These are phyloP conservation scores for Ustilago cynodontis DNA, from an alignment of 1,284 basidiomycete genomes.

Conservation along the genomic window DNA sequence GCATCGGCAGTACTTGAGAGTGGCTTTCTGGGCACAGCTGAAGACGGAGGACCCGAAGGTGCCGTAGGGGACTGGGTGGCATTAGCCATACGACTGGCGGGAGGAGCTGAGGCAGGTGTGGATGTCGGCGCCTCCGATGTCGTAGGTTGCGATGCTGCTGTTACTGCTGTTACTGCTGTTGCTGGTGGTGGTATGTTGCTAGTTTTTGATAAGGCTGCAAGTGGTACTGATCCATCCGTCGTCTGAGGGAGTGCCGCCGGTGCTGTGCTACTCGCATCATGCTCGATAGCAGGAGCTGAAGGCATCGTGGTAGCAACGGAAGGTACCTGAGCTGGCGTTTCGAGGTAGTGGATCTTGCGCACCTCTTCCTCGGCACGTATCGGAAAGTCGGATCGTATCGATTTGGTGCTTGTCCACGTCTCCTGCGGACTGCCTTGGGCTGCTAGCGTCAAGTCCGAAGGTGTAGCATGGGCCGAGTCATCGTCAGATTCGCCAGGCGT, in stretches of 20 bases:
- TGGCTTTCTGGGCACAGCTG: neutral
- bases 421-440: slow-evolving; percentile 10
- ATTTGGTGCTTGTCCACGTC: slow-evolving; percentile 15
- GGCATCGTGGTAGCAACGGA: neutral
- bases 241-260: neutral
- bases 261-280: neutral
- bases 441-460: slow-evolving; percentile 26
- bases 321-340: slow-evolving; percentile 22
- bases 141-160: slow-evolving; percentile 1
- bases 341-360: slow-evolving; percentile 49
- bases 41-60: neutral
- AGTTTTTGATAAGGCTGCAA: slow-evolving; percentile 1
- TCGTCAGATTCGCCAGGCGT: slow-evolving; percentile 46
- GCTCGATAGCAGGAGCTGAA: neutral
- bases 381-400: neutral
- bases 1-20: neutral
- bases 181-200: neutral
- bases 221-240: neutral
- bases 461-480: slow-evolving; percentile 47
- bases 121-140: neutral
- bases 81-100: neutral
- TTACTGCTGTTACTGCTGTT: neutral
- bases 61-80: neutral
- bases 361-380: slow-evolving; percentile 30
- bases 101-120: neutral